Conservation (phyloP, 169 alveolate species). For the Eimeria necatrix region DNA sequence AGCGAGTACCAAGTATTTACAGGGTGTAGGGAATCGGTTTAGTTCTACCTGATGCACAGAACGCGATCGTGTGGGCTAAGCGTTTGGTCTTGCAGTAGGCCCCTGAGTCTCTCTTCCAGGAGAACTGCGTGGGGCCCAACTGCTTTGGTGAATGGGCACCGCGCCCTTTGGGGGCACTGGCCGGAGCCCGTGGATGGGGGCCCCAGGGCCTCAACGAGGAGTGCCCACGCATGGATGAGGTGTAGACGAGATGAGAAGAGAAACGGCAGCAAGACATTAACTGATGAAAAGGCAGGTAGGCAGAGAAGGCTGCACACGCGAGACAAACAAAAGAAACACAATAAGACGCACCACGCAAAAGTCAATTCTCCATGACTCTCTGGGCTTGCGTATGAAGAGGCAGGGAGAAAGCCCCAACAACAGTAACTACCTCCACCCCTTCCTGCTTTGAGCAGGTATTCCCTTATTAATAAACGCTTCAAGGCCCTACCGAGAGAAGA, state of each 20-base stretch:
- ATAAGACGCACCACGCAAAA: too few relatives aligned
- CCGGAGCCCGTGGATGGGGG: not conserved
- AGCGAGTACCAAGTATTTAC: not conserved
- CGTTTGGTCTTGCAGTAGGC: not conserved
- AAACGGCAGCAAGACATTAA: slow-evolving; percentile 47
- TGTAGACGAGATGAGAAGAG: slow-evolving; percentile 43
- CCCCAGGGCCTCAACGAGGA: slow-evolving; percentile 46
- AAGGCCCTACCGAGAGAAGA: slow-evolving; percentile 52
- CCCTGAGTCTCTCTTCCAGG: not conserved
- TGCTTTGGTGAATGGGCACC: not conserved
- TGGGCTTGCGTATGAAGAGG: too few relatives aligned
- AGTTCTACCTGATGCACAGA: slow-evolving; percentile 14
- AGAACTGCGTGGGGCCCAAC: not conserved
- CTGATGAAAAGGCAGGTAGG: not conserved
- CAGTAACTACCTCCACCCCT: too few relatives aligned
- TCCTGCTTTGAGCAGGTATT: too few relatives aligned
- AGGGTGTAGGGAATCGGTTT: not conserved
- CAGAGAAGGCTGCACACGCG: slow-evolving; percentile 64
- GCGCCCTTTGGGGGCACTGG: not conserved
- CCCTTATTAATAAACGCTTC: not conserved
- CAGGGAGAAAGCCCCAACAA: too few relatives aligned
- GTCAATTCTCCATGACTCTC: too few relatives aligned
- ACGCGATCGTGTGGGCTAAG: slow-evolving; percentile 1
- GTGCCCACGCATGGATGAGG: slow-evolving; percentile 65
- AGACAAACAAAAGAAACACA: not conserved